Evolutionary conservation across 305 asterid species (phyloP).

Genomic region (Fraxinus ornus): DNA sequence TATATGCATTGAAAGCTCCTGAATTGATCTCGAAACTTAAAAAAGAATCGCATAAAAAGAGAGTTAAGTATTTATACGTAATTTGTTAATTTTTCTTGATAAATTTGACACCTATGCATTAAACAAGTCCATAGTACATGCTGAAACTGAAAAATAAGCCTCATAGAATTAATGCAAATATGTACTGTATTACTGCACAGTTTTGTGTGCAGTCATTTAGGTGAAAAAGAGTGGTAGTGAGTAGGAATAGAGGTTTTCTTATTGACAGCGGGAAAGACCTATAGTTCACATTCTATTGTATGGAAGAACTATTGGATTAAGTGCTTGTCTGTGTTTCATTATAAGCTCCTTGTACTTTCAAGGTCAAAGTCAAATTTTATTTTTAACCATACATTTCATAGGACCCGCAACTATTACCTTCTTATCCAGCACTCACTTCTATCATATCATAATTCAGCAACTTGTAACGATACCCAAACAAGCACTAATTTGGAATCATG

Average conservation of each 20-base stretch:
- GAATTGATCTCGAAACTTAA: not conserved
- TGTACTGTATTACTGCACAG: not conserved
- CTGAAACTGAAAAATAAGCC: not conserved
- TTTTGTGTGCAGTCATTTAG: not conserved
- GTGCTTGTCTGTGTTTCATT: not conserved
- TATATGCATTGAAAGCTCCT: not conserved
- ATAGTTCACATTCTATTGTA: not conserved
- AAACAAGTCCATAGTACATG: not conserved
- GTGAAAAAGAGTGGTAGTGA: not conserved
- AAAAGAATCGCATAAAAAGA: not conserved
- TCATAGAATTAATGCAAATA: not conserved
- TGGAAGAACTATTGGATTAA: not conserved
- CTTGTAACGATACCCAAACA: not conserved
- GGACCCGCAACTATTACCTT: not conserved
- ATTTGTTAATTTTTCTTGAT: not conserved
- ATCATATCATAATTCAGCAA: not conserved
- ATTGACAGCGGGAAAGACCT: not conserved
- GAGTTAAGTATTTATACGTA: not conserved
- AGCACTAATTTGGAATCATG: not conserved
- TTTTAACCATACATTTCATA: not conserved
- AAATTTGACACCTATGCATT: not conserved
- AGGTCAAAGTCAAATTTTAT: not conserved
- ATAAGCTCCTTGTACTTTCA: not conserved
- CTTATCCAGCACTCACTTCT: not conserved
- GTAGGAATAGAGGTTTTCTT: not conserved